These are phyloP conservation scores for Spizellomyces sp. DNA, from an alignment of 192 early-diverging fungal genomes.

Conservation along the genomic window DNA sequence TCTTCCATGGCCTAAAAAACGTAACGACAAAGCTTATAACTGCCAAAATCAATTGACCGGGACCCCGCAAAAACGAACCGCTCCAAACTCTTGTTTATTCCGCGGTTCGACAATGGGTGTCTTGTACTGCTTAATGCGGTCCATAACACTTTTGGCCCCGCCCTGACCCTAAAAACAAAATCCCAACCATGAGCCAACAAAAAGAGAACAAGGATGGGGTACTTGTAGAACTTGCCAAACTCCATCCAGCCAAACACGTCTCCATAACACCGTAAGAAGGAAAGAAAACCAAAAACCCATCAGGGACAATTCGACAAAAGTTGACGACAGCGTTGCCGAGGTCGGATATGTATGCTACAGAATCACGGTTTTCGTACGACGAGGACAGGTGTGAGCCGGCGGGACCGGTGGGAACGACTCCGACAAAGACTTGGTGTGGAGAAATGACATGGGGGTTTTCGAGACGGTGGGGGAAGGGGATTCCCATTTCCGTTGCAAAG, in stretches of 20 bases:
- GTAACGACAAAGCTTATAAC: slow-evolving; percentile 26
- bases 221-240: background rate
- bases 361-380: slow-evolving; percentile 42
- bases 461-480: slow-evolving; percentile 44
- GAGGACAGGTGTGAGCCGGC: slow-evolving; percentile 44
- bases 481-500: slow-evolving; percentile 59
- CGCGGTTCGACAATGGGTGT: slow-evolving; percentile 52
- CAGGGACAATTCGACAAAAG: slow-evolving; percentile 45
- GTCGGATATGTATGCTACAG: slow-evolving; percentile 42
- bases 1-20: slow-evolving; percentile 38
- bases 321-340: slow-evolving; percentile 52
- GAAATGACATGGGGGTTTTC: slow-evolving; percentile 73
- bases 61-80: slow-evolving; percentile 9
- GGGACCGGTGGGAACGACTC: slow-evolving; percentile 56
- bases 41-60: slow-evolving; percentile 21
- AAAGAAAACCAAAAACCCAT: slow-evolving; percentile 61
- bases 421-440: slow-evolving; percentile 57
- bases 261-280: slow-evolving; percentile 48
- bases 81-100: slow-evolving; percentile 50
- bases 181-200: background rate
- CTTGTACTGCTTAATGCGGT: slow-evolving; percentile 41
- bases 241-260: slow-evolving; percentile 47
- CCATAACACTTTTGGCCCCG: slow-evolving; percentile 27
- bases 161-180: background rate
- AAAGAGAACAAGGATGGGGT: background rate